Evolutionary conservation across 805 yeast species (phyloP).

Genomic region (Wickerhamiella shivajii): DNA sequence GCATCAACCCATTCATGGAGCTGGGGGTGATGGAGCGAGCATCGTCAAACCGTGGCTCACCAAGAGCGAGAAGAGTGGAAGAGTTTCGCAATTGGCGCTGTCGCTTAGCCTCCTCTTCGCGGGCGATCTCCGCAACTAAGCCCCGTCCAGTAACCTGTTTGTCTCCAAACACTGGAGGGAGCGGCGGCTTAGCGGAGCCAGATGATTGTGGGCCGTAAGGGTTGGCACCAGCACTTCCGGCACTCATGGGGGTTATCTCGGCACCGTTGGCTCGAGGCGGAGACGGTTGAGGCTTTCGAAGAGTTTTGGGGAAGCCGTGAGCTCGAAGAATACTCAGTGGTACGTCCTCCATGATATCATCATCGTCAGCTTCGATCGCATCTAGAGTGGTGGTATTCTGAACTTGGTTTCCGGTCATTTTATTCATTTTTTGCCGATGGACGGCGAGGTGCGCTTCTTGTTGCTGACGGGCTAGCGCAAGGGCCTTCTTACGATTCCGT

Average conservation of each 20-base stretch:
- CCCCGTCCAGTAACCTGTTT: slow-evolving; percentile 21
- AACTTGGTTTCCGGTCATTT: slow-evolving; percentile 22
- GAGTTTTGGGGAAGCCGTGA: slow-evolving; percentile 24
- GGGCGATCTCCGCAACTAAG: slow-evolving; percentile 27
- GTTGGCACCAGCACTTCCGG: not conserved
- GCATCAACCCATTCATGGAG: slow-evolving; percentile 8
- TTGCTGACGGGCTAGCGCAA: slow-evolving; percentile 20
- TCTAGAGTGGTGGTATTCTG: slow-evolving; percentile 7
- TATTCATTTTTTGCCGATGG: slow-evolving; percentile 29
- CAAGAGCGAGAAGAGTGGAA: not conserved
- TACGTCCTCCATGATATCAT: slow-evolving; percentile 28
- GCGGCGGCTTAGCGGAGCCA: slow-evolving; percentile 10
- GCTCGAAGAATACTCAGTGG: slow-evolving; percentile 29
- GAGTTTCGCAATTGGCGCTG: slow-evolving; percentile 14
- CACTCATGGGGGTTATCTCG: not conserved
- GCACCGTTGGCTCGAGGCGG: not conserved
- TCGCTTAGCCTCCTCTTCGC: slow-evolving; percentile 26
- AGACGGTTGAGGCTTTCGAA: slow-evolving; percentile 1
- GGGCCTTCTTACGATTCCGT: slow-evolving; percentile 13
- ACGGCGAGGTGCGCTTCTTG: slow-evolving; percentile 29
- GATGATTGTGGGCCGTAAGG: too few species aligned
- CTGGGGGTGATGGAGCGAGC: not conserved
- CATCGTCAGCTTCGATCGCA: slow-evolving; percentile 19
- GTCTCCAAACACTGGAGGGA: slow-evolving; percentile 18
- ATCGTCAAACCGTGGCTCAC: not conserved